Conservation (phyloP, 2,329 filamentous ascomycete species). For the Colletotrichum orbiculare region DNA sequence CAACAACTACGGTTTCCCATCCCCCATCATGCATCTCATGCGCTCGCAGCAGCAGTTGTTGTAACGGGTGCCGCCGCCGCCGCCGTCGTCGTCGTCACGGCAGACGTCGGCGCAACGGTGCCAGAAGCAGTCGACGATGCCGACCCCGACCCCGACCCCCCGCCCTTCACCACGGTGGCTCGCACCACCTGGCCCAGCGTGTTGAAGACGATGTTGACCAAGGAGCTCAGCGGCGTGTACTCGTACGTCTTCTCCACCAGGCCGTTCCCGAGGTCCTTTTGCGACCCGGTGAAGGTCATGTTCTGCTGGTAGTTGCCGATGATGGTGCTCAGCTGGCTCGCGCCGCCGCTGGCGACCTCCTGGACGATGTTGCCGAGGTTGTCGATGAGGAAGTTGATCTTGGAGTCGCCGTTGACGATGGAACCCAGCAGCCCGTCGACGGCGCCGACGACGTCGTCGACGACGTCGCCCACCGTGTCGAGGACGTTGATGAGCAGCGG, state of each 20-base stretch:
- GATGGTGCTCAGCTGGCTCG: slow-evolving; percentile 59
- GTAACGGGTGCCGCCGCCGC: background rate
- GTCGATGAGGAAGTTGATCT: slow-evolving; percentile 67
- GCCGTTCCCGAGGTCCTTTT: slow-evolving; percentile 45
- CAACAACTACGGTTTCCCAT: too few relatives aligned
- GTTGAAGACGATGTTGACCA: slow-evolving; percentile 68
- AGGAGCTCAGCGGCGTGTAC: slow-evolving; percentile 59
- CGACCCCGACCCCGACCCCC: slow-evolving; percentile 9
- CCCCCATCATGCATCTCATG: background rate
- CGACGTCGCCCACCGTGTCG: slow-evolving; percentile 63
- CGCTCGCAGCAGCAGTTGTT: slow-evolving; percentile 19
- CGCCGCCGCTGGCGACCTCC: slow-evolving; percentile 61
- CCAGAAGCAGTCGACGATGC: slow-evolving; percentile 24
- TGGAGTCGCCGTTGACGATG: slow-evolving; percentile 66
- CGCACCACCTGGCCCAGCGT: slow-evolving; percentile 65
- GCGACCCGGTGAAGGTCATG: slow-evolving; percentile 63
- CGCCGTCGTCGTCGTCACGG: background rate
- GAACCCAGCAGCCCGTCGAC: slow-evolving; percentile 69
- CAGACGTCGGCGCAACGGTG: slow-evolving; percentile 20
- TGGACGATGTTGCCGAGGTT: slow-evolving; percentile 73
- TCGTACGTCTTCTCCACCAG: slow-evolving; percentile 62
- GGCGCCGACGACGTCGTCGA: slow-evolving; percentile 64
- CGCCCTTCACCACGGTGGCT: slow-evolving; percentile 50
- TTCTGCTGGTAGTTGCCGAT: slow-evolving; percentile 68
- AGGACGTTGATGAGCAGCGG: slow-evolving; percentile 68